phyloP scores from a whole-genome alignment of 192 early-diverging fungal species.

The Cetraspora pellucida region DNA sequence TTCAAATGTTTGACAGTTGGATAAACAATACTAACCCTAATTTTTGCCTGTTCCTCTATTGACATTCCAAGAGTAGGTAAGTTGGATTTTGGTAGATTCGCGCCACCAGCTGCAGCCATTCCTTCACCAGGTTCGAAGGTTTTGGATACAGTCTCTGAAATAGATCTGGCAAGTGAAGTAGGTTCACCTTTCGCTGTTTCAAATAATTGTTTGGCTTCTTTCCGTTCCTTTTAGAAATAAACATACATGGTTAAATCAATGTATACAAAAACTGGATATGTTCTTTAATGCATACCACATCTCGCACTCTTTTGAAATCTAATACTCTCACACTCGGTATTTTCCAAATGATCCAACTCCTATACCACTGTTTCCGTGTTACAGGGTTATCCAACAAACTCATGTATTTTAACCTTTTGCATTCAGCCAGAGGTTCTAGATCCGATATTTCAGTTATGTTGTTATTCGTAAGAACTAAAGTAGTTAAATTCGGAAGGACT shows the following conservation, averaged over 20 bases:
- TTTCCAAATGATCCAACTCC: slow-evolving; percentile 83
- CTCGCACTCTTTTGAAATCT: slow-evolving; percentile 81
- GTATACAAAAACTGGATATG: not conserved
- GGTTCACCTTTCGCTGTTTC: slow-evolving; percentile 61
- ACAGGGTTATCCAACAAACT: slow-evolving; percentile 92
- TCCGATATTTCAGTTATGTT: slow-evolving; percentile 81
- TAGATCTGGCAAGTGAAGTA: slow-evolving; percentile 65
- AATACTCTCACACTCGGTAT: slow-evolving; percentile 76
- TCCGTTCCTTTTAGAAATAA: slow-evolving; percentile 66
- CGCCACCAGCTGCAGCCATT: slow-evolving; percentile 32
- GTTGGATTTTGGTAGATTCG: slow-evolving; percentile 53
- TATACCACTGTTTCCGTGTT: slow-evolving; percentile 76
- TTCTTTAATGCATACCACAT: slow-evolving; percentile 50
- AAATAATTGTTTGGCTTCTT: slow-evolving; percentile 80
- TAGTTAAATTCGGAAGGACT: slow-evolving; percentile 75
- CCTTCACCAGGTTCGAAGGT: slow-evolving; percentile 90
- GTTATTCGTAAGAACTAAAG: slow-evolving; percentile 89
- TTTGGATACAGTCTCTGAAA: slow-evolving; percentile 68
- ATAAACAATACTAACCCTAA: slow-evolving; percentile 43
- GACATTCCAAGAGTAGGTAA: slow-evolving; percentile 59
- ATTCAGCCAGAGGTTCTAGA: slow-evolving; percentile 69
- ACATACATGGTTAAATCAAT: slow-evolving; percentile 2
- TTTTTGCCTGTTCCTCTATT: slow-evolving; percentile 71
- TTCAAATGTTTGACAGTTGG: not conserved
- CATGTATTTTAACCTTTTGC: slow-evolving; percentile 56